Base-by-base conservation (phyloP, 306 rosid genomes). In the Corylus heterophylla region DNA sequence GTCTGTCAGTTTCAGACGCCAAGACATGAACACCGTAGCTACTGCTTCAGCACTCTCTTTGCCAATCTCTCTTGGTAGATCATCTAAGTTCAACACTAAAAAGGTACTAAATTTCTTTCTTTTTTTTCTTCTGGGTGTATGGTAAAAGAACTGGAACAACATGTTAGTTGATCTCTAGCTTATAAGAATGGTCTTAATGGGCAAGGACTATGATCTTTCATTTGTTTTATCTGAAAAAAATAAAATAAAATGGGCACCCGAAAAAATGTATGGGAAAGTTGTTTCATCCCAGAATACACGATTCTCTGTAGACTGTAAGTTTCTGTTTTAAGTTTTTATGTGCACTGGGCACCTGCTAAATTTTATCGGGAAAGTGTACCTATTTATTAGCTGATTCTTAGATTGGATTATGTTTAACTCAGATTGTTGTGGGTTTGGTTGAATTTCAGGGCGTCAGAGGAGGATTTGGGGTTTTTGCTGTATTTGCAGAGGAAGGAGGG, bases 11-110 rank as follows among this genome's bases (percentile, higher is more conserved):
- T 83, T 78, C 84, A 71, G 80, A 79, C 83, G 52, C 48, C 50
- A 67, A 42, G 84, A 96, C 82, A 92, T 92, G 97, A 83, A 85
- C 82, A 90, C 93, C 78, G 86, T 90, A 51, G 91, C 96, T 18
- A 88, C 97, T 64, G 97, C 96, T 77, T 86, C 98, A 37, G 89
- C 94, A 86, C 90, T 89, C 49, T 80, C 94, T 50, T 74, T 90
- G 54, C 98, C 98, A 0, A 70, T 88, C 48, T 87, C 88, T 44
- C 75, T 75, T 12, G 67, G 74, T 64, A 85, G 86, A 85, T 79
- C 96, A 4, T 77, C 94, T 16, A 90, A 85, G 84, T 82, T 92
- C 58, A 88, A 85, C 77, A 45, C 84, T 77, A 94, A 47, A 77
- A 92, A 79, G 96, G 98, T 94, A 63, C 37, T 1, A 1, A 4